Conservation (phyloP, 2,329 filamentous ascomycete genomes). For the Epichloe coenophiala region DNA sequence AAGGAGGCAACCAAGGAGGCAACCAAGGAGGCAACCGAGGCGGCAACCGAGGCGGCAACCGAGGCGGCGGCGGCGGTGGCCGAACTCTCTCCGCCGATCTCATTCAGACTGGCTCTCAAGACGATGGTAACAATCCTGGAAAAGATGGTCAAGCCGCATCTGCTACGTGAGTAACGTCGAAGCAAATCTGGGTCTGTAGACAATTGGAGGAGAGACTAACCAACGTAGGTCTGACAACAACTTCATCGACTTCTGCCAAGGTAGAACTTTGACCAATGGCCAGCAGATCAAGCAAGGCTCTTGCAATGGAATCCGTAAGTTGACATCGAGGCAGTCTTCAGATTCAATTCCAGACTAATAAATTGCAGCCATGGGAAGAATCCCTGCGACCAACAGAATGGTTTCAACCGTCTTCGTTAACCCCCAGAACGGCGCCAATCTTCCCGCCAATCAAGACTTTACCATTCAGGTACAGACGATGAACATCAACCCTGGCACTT, state of each 20-base stretch:
- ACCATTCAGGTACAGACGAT: conserved; percentile 36
- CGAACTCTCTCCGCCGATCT: conserved; percentile 27
- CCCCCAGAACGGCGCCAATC: conserved; percentile 36
- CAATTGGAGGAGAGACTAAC: background rate
- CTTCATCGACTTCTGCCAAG: conserved; percentile 50
- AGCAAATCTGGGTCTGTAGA: background rate
- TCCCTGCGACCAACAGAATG: conserved; percentile 41
- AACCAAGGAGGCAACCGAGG: conserved; percentile 7
- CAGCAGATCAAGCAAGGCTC: conserved; percentile 43
- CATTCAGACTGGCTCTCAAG: conserved; percentile 35
- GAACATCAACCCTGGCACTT: conserved; percentile 43
- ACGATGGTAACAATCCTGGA: conserved; percentile 31
- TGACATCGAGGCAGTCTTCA: background rate
- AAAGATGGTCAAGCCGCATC: conserved; percentile 38
- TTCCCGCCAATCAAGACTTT: conserved; percentile 36
- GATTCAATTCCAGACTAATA: background rate
- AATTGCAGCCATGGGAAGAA: conserved; percentile 41
- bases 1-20: background rate
- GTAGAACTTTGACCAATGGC: conserved; percentile 45
- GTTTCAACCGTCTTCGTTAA: conserved; percentile 40
- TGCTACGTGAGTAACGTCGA: conserved; percentile 30
- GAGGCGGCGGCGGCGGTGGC: conserved; percentile 9
- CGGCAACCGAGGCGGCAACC: background rate
- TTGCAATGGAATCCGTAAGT: conserved; percentile 47
- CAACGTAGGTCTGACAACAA: conserved; percentile 37